A percentile compares a stretch with the other conserved stretches of the same genome.
These are phyloP conservation scores for Schizochytrium sp. DNA, from an alignment of 108 stramenopile species.

Conservation along the genomic window DNA sequence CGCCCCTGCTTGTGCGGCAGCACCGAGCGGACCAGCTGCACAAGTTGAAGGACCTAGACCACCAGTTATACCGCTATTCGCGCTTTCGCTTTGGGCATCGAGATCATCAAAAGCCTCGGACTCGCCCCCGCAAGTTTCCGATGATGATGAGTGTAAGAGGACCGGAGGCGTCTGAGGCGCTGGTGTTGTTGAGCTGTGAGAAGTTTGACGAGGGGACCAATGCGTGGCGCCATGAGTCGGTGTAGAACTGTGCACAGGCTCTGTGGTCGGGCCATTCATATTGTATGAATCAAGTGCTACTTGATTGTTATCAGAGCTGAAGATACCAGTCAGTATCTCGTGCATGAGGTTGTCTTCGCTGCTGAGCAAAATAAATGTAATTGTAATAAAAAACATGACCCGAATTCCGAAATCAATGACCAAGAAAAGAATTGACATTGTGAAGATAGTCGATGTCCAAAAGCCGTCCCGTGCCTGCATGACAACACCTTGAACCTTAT, in stretches of 20 bases:
- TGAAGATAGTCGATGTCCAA: slow-evolving; percentile 51
- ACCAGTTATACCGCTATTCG: too few species aligned
- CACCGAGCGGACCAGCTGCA: neutral
- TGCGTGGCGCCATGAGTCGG: neutral
- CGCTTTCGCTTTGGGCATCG: too few species aligned
- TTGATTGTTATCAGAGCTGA: neutral
- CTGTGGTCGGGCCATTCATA: too few species aligned
- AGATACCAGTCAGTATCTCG: slow-evolving; percentile 48
- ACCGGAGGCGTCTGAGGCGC: too few species aligned
- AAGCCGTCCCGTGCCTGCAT: slow-evolving; percentile 25
- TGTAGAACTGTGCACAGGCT: too few species aligned
- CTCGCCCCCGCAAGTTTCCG: neutral
- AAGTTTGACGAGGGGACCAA: too few species aligned
- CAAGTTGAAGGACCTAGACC: too few species aligned
- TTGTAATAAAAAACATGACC: slow-evolving; percentile 22
- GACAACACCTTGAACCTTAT: slow-evolving; percentile 31
- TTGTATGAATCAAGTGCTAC: neutral
- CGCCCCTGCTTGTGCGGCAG: neutral
- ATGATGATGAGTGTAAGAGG: too few species aligned
- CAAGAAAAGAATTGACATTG: slow-evolving; percentile 44
- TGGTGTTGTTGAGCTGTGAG: too few species aligned
- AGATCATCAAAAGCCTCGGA: neutral
- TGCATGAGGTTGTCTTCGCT: slow-evolving; percentile 59
- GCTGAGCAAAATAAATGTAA: slow-evolving; percentile 36
- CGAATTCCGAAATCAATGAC: slow-evolving; percentile 46